phyloP scores from a whole-genome alignment of 106 monocot species.

The Dioscorea zingiberensis region DNA sequence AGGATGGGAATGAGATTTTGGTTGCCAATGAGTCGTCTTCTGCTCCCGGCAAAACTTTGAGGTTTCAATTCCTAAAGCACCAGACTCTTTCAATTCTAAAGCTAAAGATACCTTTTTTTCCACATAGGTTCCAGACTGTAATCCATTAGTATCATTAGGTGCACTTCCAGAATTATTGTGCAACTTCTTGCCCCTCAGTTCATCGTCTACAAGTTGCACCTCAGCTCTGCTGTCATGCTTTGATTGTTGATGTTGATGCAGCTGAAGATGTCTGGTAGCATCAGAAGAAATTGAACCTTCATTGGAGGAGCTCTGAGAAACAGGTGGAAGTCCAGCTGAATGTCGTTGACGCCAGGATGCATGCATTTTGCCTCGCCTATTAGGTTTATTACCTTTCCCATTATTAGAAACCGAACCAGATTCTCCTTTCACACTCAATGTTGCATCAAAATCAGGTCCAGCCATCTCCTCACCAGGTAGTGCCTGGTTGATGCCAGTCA shows the following conservation, averaged over 20 bases:
- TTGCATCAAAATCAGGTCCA: slow-evolving; percentile 12
- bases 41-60: neutral
- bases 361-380: slow-evolving; percentile 36
- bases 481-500: neutral
- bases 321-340: slow-evolving; percentile 12
- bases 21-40: slow-evolving; percentile 4
- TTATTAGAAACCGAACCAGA: slow-evolving; percentile 13
- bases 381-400: slow-evolving; percentile 34
- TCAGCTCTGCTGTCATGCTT: slow-evolving; percentile 2
- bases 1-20: slow-evolving; percentile 3
- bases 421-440: slow-evolving; percentile 19
- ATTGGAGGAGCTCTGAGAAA: slow-evolving; percentile 5
- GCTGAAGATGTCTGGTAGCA: slow-evolving; percentile 6
- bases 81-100: neutral
- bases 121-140: neutral
- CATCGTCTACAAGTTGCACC: slow-evolving; percentile 10
- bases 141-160: neutral
- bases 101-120: too few relatives aligned
- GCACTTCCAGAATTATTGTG: neutral
- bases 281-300: slow-evolving; percentile 17
- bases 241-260: slow-evolving; percentile 13
- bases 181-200: neutral
- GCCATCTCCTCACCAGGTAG: slow-evolving; percentile 1
- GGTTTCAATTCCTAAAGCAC: neutral
- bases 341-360: slow-evolving; percentile 67